Conservation (phyloP, 768 basidiomycete genomes). For the Trametes meyenii region DNA sequence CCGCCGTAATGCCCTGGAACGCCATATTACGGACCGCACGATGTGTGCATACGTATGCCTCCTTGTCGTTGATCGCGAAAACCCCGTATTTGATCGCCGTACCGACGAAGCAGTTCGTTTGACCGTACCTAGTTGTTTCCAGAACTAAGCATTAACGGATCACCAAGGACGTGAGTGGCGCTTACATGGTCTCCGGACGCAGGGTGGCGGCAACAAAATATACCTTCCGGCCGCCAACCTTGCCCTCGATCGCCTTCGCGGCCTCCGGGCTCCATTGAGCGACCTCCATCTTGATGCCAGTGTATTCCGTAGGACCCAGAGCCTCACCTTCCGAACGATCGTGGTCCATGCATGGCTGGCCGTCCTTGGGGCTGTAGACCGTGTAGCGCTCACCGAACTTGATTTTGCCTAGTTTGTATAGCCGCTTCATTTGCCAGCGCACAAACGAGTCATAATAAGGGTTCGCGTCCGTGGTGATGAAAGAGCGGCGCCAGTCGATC, state of each 20-base stretch:
- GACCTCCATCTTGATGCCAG: conserved; percentile 93
- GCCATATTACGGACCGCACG: conserved; percentile 98
- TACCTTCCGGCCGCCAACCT: conserved; percentile 78
- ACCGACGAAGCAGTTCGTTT: conserved; percentile 97
- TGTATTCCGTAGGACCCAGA: conserved; percentile 94
- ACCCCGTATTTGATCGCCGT: conserved; percentile 89
- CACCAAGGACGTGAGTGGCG: conserved; percentile 10
- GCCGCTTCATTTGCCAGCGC: conserved; percentile 96
- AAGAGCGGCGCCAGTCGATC: conserved; percentile 95
- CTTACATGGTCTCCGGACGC: conserved; percentile 94
- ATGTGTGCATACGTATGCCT: conserved; percentile 86
- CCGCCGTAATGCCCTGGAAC: conserved; percentile 83
- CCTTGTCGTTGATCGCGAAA: conserved; percentile 83
- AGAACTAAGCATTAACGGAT: neutral
- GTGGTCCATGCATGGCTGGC: conserved; percentile 99
- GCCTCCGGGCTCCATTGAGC: conserved; percentile 79
- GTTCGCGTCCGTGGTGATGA: conserved; percentile 93
- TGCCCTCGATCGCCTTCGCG: conserved; percentile 60
- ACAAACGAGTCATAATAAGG: conserved; percentile 98
- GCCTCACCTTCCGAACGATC: conserved; percentile 96
- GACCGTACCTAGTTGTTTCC: conserved; percentile 78
- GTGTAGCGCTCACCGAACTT: conserved; percentile 99
- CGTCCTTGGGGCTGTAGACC: conserved; percentile 97
- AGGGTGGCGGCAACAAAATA: conserved; percentile 96
- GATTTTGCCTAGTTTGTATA: conserved; percentile 85